Evolutionary conservation across 2,329 filamentous ascomycete genomes (phyloP).

Genomic region (Fusarium denticulatum): DNA sequence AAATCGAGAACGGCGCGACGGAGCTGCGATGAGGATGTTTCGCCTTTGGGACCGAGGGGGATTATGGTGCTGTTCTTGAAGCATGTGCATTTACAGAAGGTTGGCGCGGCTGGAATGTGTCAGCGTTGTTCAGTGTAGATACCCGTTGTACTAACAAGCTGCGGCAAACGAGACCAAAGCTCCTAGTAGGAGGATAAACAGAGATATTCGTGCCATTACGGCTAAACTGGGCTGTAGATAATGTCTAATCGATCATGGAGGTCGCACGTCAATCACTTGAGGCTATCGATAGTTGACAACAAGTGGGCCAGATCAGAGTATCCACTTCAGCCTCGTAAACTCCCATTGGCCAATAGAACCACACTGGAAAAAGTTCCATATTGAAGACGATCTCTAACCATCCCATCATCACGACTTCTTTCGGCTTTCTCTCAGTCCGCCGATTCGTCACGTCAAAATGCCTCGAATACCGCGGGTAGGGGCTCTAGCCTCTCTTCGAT

Average conservation of each 20-base stretch:
- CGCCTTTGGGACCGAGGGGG: constrained; percentile 61
- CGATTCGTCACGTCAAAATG: constrained; percentile 46
- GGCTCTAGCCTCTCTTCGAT: constrained; percentile 47
- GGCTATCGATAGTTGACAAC: constrained; percentile 32
- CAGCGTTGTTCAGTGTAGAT: not conserved
- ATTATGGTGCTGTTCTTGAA: constrained; percentile 76
- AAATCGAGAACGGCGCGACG: constrained; percentile 37
- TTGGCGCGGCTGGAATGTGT: constrained; percentile 62
- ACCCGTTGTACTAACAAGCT: constrained; percentile 50
- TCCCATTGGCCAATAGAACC: constrained; percentile 40
- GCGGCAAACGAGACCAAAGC: constrained; percentile 52
- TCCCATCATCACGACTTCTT: constrained; percentile 25
- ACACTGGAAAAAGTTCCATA: constrained; percentile 44
- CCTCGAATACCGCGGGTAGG: constrained; percentile 54
- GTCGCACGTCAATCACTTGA: constrained; percentile 31
- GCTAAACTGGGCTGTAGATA: constrained; percentile 6
- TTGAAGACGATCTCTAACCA: constrained; percentile 16
- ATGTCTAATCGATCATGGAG: constrained; percentile 16
- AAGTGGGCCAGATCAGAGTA: constrained; percentile 13
- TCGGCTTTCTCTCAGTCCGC: constrained; percentile 6
- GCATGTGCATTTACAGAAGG: constrained; percentile 77
- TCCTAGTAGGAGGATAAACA: constrained; percentile 51
- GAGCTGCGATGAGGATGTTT: constrained; percentile 35
- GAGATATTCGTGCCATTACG: constrained; percentile 54
- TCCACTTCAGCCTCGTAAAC: constrained; percentile 35